Conservation (phyloP, 2,329 filamentous ascomycete genomes). For the Cucurbitaria berberidis region DNA sequence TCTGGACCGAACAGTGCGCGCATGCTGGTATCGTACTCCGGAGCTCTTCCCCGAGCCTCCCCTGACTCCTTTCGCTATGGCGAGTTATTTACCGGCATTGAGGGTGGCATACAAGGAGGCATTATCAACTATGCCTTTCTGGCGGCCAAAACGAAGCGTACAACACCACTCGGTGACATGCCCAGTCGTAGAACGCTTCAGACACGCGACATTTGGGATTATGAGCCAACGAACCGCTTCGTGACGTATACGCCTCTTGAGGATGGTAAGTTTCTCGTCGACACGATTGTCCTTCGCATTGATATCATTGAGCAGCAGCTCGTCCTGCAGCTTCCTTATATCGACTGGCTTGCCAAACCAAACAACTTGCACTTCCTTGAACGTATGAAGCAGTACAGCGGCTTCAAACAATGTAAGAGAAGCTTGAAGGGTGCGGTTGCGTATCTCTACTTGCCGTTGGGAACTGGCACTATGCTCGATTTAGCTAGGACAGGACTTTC, state of each 20-base stretch:
- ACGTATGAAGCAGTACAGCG: background rate
- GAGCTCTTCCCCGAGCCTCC: too few species aligned
- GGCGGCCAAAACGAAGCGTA: background rate
- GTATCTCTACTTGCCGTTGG: background rate
- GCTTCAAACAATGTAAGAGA: background rate
- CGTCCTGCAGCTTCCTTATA: background rate
- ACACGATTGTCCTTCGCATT: background rate
- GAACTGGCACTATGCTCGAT: background rate
- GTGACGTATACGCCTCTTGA: background rate
- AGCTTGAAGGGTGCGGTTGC: background rate
- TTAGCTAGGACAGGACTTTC: background rate
- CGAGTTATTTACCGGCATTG: background rate
- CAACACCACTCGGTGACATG: background rate
- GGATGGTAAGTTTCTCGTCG: background rate
- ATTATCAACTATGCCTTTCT: background rate
- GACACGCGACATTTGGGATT: background rate
- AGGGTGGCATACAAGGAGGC: background rate
- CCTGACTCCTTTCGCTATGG: background rate
- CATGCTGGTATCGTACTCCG: background rate
- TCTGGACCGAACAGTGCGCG: background rate
- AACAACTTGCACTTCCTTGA: background rate
- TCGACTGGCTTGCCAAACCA: background rate
- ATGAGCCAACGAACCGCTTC: background rate
- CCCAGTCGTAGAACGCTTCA: background rate
- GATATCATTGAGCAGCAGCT: background rate